Conservation (phyloP, 164 flowering plant species). For the Taxillus chinensis region DNA sequence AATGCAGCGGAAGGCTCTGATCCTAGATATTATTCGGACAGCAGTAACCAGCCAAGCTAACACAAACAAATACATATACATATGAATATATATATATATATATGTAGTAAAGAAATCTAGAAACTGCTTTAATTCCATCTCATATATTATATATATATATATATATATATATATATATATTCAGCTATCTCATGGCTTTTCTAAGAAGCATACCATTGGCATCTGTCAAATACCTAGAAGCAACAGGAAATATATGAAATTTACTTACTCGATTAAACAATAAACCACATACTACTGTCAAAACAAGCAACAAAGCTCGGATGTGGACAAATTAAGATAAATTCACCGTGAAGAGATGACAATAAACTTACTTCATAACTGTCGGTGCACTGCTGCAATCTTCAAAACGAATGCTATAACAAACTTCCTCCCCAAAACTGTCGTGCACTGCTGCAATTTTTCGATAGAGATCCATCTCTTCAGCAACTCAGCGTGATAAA, state of each 20-base stretch:
- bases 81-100: too few species aligned
- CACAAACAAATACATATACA: too few species aligned
- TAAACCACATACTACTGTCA: background rate
- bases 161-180: too few species aligned
- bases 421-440: conserved; percentile 97
- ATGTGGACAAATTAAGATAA: background rate
- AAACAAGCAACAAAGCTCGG: background rate
- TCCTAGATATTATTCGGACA: too few species aligned
- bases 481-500: conserved; percentile 95
- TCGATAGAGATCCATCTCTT: conserved; percentile 99
- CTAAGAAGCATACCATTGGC: conserved; percentile 98
- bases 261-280: background rate
- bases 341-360: background rate
- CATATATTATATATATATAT: too few species aligned
- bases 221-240: conserved; percentile 76
- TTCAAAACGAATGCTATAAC: conserved; percentile 96
- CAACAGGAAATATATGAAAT: background rate
- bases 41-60: too few species aligned
- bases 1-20: too few species aligned
- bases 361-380: conserved; percentile 58
- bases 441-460: too few species aligned
- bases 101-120: too few species aligned
- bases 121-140: too few species aligned
- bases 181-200: conserved; percentile 93
- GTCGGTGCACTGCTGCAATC: conserved; percentile 82